Evolutionary conservation across 176 grass and related monocot species (phyloP).

Genomic region (Saccharum spontaneum): DNA sequence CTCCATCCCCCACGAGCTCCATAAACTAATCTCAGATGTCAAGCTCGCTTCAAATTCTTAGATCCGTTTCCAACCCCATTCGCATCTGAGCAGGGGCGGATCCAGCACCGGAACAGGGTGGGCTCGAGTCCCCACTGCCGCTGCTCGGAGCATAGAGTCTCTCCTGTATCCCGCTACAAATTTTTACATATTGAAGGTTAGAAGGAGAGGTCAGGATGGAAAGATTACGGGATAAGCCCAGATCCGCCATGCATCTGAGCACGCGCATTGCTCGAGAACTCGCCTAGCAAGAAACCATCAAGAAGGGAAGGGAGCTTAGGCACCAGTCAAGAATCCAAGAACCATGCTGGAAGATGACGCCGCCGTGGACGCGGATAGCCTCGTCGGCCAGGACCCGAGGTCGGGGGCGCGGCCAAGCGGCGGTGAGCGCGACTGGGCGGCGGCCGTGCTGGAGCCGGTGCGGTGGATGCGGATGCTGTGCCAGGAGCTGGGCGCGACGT

Average conservation of each 20-base stretch:
- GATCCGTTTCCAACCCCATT: background rate
- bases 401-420: background rate
- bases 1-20: background rate
- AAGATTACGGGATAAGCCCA: too few relatives aligned
- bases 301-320: background rate
- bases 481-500: slow-evolving; percentile 78
- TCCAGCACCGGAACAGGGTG: too few relatives aligned
- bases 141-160: too few relatives aligned
- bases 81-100: slow-evolving; percentile 19
- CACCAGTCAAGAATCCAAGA: background rate
- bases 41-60: slow-evolving; percentile 2
- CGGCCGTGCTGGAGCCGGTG: slow-evolving; percentile 45
- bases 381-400: slow-evolving; percentile 34
- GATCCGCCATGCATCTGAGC: slow-evolving; percentile 26
- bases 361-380: slow-evolving; percentile 49
- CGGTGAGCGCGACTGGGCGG: background rate
- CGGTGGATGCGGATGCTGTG: slow-evolving; percentile 81
- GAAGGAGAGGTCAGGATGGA: too few relatives aligned
- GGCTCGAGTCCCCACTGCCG: too few relatives aligned
- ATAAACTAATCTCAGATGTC: slow-evolving; percentile 26
- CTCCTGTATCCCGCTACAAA: too few relatives aligned
- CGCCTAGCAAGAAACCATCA: background rate
- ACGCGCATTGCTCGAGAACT: background rate
- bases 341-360: slow-evolving; percentile 22
- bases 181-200: too few relatives aligned